Evolutionary conservation across 2,329 filamentous ascomycete genomes (phyloP).

Genomic region (Stagonosporopsis tanaceti): DNA sequence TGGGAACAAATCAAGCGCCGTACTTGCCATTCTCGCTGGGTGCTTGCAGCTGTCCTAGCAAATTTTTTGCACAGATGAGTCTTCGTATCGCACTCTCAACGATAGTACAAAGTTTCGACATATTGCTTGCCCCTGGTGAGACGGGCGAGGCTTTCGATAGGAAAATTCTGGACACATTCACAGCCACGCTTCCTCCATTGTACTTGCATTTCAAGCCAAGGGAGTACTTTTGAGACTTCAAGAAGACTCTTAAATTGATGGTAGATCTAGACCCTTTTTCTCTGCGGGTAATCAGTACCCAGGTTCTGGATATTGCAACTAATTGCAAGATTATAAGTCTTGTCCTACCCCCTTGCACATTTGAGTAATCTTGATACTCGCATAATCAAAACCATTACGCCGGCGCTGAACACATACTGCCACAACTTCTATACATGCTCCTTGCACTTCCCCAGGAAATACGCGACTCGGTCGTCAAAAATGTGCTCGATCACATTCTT

Average conservation of each 20-base stretch:
- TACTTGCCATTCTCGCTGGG: slow-evolving; percentile 26
- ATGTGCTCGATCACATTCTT: no score
- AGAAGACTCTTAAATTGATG: no score
- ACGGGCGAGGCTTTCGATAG: slow-evolving; percentile 32
- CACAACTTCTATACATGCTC: no score
- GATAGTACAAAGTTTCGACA: slow-evolving; percentile 31
- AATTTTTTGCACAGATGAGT: slow-evolving; percentile 29
- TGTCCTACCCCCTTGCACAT: no score
- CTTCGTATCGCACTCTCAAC: slow-evolving; percentile 26
- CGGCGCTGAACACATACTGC: no score
- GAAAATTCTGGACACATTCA: slow-evolving; percentile 26
- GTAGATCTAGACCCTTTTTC: no score
- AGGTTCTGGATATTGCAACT: background rate
- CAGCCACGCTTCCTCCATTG: slow-evolving; percentile 36
- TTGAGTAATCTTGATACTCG: no score
- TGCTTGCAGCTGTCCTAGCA: slow-evolving; percentile 29
- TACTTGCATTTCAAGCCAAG: slow-evolving; percentile 27
- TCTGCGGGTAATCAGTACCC: no score
- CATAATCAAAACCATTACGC: no score
- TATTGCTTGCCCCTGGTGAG: slow-evolving; percentile 31
- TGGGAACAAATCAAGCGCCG: slow-evolving; percentile 26
- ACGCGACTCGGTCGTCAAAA: no score
- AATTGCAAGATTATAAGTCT: no score
- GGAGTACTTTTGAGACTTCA: background rate
- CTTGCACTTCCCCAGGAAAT: no score